Evolutionary conservation across 2,329 filamentous ascomycete genomes (phyloP).

Genomic region (Pleomassaria siparia): DNA sequence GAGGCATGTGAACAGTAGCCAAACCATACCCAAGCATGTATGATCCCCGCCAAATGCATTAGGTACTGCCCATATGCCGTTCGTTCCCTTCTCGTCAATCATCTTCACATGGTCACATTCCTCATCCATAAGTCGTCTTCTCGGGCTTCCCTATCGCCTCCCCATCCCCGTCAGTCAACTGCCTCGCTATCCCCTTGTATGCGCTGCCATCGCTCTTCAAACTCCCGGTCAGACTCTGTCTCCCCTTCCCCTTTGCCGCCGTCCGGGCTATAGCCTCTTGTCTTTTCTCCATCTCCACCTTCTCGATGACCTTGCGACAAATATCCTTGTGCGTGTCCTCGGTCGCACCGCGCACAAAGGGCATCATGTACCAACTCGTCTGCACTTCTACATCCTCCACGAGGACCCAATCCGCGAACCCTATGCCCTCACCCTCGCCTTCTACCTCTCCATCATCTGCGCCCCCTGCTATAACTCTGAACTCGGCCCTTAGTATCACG

Average conservation of each 20-base stretch:
- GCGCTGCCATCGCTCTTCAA: background rate
- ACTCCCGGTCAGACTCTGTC: background rate
- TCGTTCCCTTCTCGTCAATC: background rate
- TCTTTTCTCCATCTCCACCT: slow-evolving; percentile 26
- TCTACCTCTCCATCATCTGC: slow-evolving; percentile 28
- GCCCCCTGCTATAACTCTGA: slow-evolving; percentile 30
- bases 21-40: background rate
- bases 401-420: slow-evolving; percentile 35
- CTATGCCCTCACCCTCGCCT: slow-evolving; percentile 35
- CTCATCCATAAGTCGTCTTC: slow-evolving; percentile 3
- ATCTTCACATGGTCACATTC: too few relatives aligned
- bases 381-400: slow-evolving; percentile 39
- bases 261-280: slow-evolving; percentile 16
- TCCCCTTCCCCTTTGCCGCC: slow-evolving; percentile 19
- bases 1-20: background rate
- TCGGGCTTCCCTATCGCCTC: background rate
- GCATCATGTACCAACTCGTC: slow-evolving; percentile 40
- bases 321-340: slow-evolving; percentile 36
- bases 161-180: background rate
- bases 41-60: background rate
- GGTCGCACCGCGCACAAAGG: slow-evolving; percentile 37
- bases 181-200: background rate
- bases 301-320: slow-evolving; percentile 36
- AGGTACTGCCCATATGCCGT: background rate
- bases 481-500: slow-evolving; percentile 35